These are phyloP conservation scores for Drechslerella coelobrocha DNA, from an alignment of 2,329 filamentous ascomycete genomes.

Conservation along the genomic window DNA sequence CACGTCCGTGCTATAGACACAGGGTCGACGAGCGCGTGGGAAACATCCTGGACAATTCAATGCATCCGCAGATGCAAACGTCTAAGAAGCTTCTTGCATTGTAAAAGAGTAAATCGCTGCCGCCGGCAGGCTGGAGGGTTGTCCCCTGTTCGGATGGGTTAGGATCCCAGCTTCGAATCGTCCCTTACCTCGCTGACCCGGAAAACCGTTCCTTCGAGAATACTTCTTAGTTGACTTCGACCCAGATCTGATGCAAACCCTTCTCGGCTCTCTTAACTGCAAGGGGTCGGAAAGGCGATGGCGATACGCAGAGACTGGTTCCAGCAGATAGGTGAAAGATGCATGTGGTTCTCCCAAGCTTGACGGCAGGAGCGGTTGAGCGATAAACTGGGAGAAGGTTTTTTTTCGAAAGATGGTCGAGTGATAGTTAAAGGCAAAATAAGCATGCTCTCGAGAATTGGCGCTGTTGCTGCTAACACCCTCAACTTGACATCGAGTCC, in stretches of 20 bases:
- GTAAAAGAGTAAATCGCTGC: constrained; percentile 1
- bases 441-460: background rate
- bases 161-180: constrained; percentile 49
- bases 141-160: constrained; percentile 48
- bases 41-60: constrained; percentile 19
- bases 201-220: constrained; percentile 42
- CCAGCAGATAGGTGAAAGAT: constrained; percentile 26
- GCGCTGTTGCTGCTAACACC: constrained; percentile 14
- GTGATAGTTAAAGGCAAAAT: background rate
- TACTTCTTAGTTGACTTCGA: constrained; percentile 26
- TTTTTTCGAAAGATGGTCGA: background rate
- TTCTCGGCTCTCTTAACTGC: constrained; percentile 33
- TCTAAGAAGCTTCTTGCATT: constrained; percentile 9
- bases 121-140: constrained; percentile 48
- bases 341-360: constrained; percentile 19
- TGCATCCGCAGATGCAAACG: constrained; percentile 21
- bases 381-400: constrained; percentile 6
- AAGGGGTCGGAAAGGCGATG: constrained; percentile 7
- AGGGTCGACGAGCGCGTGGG: constrained; percentile 40
- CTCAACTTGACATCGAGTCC: constrained; percentile 24
- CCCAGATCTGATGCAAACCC: constrained; percentile 27
- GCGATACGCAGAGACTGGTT: constrained; percentile 38
- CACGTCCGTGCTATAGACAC: constrained; percentile 36
- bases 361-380: constrained; percentile 19
- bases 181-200: constrained; percentile 44